Conservation (phyloP, 2,329 filamentous ascomycete species). For the Penicillium palitans region DNA sequence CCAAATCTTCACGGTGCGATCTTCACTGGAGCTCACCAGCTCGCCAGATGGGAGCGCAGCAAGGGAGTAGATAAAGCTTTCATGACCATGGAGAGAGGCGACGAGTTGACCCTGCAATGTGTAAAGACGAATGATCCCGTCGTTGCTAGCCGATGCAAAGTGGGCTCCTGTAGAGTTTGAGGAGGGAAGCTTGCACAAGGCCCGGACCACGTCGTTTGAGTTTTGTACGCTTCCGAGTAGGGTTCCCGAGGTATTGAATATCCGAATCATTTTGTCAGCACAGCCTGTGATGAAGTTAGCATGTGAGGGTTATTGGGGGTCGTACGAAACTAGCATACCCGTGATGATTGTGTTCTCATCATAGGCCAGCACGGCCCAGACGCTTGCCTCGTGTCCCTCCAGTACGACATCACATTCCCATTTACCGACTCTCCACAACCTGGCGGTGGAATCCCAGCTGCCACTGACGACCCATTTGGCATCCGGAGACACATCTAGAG, state of each 20-base stretch:
- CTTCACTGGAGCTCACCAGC: conserved; percentile 87
- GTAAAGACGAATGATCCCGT: conserved; percentile 85
- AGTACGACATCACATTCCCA: conserved; percentile 78
- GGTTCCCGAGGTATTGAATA: conserved; percentile 69
- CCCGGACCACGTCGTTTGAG: conserved; percentile 80
- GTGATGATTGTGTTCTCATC: conserved; percentile 80
- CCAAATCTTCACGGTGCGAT: conserved; percentile 92
- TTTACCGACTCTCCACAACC: conserved; percentile 80
- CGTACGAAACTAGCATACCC: conserved; percentile 36
- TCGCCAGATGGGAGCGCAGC: conserved; percentile 77
- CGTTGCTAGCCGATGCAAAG: conserved; percentile 94
- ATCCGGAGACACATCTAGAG: conserved; percentile 73
- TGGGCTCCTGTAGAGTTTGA: conserved; percentile 79
- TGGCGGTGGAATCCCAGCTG: conserved; percentile 87
- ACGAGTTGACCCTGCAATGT: conserved; percentile 75
- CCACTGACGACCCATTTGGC: conserved; percentile 80
- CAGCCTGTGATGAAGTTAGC: conserved; percentile 57
- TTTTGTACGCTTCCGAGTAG: conserved; percentile 66
- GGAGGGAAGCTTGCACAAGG: conserved; percentile 76
- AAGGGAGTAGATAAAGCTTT: conserved; percentile 91
- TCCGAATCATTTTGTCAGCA: conserved; percentile 83
- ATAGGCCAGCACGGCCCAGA: conserved; percentile 89
- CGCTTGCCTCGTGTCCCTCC: conserved; percentile 73
- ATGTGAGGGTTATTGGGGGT: neutral
- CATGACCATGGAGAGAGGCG: conserved; percentile 79